phyloP scores from a whole-genome alignment of 2,329 filamentous ascomycete genomes.

The Aspergillus pseudoglaucus region DNA sequence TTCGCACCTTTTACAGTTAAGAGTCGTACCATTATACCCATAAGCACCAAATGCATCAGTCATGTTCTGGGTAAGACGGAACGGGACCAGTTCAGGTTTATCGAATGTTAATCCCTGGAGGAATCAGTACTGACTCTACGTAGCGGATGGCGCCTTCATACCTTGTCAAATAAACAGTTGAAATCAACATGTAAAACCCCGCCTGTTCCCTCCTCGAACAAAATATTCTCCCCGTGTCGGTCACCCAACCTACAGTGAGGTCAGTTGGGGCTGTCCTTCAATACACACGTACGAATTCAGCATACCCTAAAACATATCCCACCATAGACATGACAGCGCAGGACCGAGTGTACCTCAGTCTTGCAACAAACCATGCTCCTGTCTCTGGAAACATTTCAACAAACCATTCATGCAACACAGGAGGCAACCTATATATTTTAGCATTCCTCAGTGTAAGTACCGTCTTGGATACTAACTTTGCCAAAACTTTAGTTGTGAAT shows the following conservation, averaged over 20 bases:
- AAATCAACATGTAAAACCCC: slow-evolving; percentile 98
- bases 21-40: slow-evolving; percentile 64
- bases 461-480: slow-evolving; percentile 27
- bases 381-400: slow-evolving; percentile 91
- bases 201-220: slow-evolving; percentile 88
- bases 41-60: slow-evolving; percentile 93
- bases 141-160: slow-evolving; percentile 8
- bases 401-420: slow-evolving; percentile 90
- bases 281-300: neutral
- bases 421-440: slow-evolving; percentile 56
- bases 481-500: slow-evolving; percentile 61
- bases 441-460: neutral
- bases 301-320: slow-evolving; percentile 74
- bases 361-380: slow-evolving; percentile 81
- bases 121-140: slow-evolving; percentile 5
- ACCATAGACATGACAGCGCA: slow-evolving; percentile 99
- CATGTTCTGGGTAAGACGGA: slow-evolving; percentile 98
- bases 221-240: slow-evolving; percentile 93
- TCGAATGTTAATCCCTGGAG: slow-evolving; percentile 73
- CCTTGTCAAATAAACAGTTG: slow-evolving; percentile 97
- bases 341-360: slow-evolving; percentile 83
- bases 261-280: slow-evolving; percentile 1
- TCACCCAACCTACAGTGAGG: slow-evolving; percentile 62
- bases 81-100: slow-evolving; percentile 90
- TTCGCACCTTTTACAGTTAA: neutral